phyloP scores from a whole-genome alignment of 371 early-diverging fungal genomes.

The Mucor piriformis region DNA sequence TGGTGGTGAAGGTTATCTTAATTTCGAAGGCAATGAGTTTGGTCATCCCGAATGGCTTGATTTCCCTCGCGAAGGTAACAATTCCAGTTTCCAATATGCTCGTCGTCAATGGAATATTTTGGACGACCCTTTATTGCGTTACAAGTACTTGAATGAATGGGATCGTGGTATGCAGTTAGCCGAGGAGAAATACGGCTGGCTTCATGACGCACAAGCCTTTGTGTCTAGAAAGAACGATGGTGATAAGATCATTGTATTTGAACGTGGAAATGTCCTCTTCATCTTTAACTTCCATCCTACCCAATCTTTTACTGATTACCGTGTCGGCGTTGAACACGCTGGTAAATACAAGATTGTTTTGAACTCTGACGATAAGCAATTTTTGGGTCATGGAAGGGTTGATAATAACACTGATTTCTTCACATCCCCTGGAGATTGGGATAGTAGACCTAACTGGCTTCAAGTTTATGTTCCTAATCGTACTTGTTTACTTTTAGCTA shows the following conservation, averaged over 20 bases:
- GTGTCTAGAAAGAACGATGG: conserved; percentile 90
- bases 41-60: conserved; percentile 99
- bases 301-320: conserved; percentile 84
- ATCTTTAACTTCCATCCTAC: conserved; percentile 95
- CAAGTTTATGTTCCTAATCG: conserved; percentile 53
- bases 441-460: conserved; percentile 71
- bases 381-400: conserved; percentile 85
- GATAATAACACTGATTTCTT: conserved; percentile 62
- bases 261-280: conserved; percentile 84
- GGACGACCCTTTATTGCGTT: conserved; percentile 84
- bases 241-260: conserved; percentile 92
- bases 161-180: conserved; percentile 83
- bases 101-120: conserved; percentile 93
- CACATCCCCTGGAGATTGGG: conserved; percentile 71
- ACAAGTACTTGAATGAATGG: conserved; percentile 90
- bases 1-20: conserved; percentile 95
- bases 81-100: conserved; percentile 90
- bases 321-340: conserved; percentile 71
- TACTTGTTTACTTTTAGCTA: conserved; percentile 31
- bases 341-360: conserved; percentile 81
- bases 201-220: conserved; percentile 69
- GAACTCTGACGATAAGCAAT: conserved; percentile 75
- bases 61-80: conserved; percentile 94
- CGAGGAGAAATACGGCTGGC: conserved; percentile 75
- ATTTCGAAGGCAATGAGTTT: conserved; percentile 97